Conservation (phyloP, 768 basidiomycete genomes). For the Suillus alpinus region DNA sequence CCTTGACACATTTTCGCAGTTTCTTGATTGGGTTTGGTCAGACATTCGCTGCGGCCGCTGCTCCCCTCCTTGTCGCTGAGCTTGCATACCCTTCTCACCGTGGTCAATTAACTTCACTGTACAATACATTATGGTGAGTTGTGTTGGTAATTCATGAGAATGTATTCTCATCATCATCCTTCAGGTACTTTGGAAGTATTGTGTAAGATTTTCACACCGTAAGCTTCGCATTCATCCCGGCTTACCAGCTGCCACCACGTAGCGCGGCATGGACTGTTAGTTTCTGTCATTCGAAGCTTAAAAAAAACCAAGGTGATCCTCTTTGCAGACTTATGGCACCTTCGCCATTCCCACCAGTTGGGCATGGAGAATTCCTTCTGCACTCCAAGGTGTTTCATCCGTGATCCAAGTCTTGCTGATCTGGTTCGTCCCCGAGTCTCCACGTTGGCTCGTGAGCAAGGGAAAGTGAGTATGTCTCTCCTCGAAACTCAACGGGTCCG, state of each 20-base stretch:
- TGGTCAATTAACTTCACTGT: conserved; percentile 41
- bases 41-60: conserved; percentile 20
- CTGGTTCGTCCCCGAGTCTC: conserved; percentile 36
- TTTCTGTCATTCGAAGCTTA: not conserved
- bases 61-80: too few species aligned
- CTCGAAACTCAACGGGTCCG: not conserved
- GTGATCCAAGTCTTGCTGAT: conserved; percentile 13
- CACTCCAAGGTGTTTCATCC: conserved; percentile 15
- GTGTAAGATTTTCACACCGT: too few species aligned
- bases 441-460: conserved; percentile 37
- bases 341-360: conserved; percentile 15
- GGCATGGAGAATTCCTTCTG: conserved; percentile 19
- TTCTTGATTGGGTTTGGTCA: conserved; percentile 44
- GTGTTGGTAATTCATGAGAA: not conserved
- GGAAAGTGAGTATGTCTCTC: conserved; percentile 23
- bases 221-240: not conserved
- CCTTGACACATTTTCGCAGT: conserved; percentile 10
- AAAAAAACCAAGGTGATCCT: not conserved
- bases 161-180: conserved; percentile 15
- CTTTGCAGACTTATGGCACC: conserved; percentile 16
- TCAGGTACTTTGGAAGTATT: conserved; percentile 33
- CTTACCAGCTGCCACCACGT: too few species aligned
- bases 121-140: conserved; percentile 42
- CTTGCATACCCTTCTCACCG: conserved; percentile 52
- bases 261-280: conserved; percentile 63